Evolutionary conservation across 306 rosid genomes (phyloP), one percentile per base, ranked within the genome.

Genomic region (Quercus suber): DNA sequence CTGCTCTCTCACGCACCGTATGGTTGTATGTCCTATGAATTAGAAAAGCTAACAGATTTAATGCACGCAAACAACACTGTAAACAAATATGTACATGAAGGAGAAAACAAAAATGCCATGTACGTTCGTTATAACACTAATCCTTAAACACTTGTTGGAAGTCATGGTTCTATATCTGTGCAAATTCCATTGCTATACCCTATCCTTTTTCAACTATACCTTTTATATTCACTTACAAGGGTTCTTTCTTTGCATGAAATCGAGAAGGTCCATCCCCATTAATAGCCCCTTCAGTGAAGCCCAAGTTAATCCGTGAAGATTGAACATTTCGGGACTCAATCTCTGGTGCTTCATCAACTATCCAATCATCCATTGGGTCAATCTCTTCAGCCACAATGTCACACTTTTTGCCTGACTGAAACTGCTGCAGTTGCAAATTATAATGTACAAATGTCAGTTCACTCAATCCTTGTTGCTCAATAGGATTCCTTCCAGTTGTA

Each of bases 341-440:
- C 45, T 31, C 41, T 20, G 35, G 75, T 74, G 79, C 15, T 68
- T 74, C 71, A 43, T 67, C 75, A 31, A 14, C n/a, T 65, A 73
- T 17, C 80, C 80, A 81, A 53, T 69, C 84, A 76, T 75, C 56
- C 76, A 69, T 49, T 55, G 76, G 75, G 35, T 75, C 68, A 51
- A 75, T 49, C 28, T 81, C 80, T 30, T 69, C 58, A 30, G 68
- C 73, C 30, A n/a, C 72, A 58, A 81, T 30, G 67, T 49, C 73
- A 3, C n/a, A 35, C 67, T 69, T 64, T 56, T 3, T 15, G 17
- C 73, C 68, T 2, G 77, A 59, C 45, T 31, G 25, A 19, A 76
- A 76, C 77, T 76, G 79, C 73, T 75, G 75, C 68, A 81, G 55
- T 3, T 81, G 77, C 56, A 81, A 71, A 49, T 81, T 81, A 33